Conservation (phyloP, 371 early-diverging fungal genomes). For the Mucor velutinosus region DNA sequence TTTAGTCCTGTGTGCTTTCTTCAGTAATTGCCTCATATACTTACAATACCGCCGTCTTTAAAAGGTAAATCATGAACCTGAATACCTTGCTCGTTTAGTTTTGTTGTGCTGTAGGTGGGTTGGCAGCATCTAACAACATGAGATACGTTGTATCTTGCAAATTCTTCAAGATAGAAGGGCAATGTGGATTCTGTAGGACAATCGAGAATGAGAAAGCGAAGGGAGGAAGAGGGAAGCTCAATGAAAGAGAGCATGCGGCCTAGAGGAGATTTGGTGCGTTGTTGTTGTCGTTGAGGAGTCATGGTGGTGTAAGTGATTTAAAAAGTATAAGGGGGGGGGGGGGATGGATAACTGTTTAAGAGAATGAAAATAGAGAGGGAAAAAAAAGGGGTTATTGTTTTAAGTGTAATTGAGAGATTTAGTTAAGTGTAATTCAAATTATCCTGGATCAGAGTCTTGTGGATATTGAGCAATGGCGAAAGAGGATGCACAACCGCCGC, state of each 20-base stretch:
- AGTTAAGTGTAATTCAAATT: constrained; percentile 1
- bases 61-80: constrained; percentile 45
- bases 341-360: neutral
- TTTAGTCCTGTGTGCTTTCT: neutral
- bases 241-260: constrained; percentile 65
- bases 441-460: constrained; percentile 31
- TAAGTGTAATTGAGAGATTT: neutral
- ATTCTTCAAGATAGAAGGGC: constrained; percentile 78
- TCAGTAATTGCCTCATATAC: constrained; percentile 16
- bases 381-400: neutral
- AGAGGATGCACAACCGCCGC: constrained; percentile 24
- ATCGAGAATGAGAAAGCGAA: constrained; percentile 91
- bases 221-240: constrained; percentile 40
- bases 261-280: constrained; percentile 42
- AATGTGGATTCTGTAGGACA: constrained; percentile 86
- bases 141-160: constrained; percentile 71
- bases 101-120: constrained; percentile 81
- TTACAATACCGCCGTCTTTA: constrained; percentile 68
- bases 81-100: constrained; percentile 66
- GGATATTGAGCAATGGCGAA: constrained; percentile 25
- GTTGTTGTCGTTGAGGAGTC: constrained; percentile 30
- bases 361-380: neutral
- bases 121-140: constrained; percentile 86
- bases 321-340: neutral
- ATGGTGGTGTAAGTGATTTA: constrained; percentile 16